These are phyloP conservation scores for Coniochaeta hoffmannii DNA, from an alignment of 2,329 filamentous ascomycete genomes.

Conservation along the genomic window DNA sequence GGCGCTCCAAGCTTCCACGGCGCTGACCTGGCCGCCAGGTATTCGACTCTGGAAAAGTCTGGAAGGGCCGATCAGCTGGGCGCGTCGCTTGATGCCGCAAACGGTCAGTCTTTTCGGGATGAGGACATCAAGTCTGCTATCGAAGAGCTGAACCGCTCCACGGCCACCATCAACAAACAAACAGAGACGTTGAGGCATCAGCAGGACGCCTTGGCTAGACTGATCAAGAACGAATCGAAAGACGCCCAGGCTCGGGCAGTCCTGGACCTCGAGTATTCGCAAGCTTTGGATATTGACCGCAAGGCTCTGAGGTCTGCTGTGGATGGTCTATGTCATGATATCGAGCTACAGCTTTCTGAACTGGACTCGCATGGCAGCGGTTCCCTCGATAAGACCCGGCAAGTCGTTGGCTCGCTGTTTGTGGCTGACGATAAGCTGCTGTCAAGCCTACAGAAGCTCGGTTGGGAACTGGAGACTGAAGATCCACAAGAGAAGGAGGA, in stretches of 20 bases:
- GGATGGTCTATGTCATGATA: slow-evolving; percentile 36
- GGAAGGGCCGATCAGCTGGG: slow-evolving; percentile 40
- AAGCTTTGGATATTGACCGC: slow-evolving; percentile 31
- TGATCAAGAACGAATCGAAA: slow-evolving; percentile 36
- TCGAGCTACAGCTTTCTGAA: slow-evolving; percentile 39
- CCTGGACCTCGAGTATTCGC: slow-evolving; percentile 25
- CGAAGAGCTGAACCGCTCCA: slow-evolving; percentile 56
- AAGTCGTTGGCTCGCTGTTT: slow-evolving; percentile 41
- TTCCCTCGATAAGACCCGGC: slow-evolving; percentile 35
- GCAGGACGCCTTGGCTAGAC: slow-evolving; percentile 49
- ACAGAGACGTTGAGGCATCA: slow-evolving; percentile 54
- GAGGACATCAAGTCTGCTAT: slow-evolving; percentile 55
- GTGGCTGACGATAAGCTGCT: slow-evolving; percentile 59
- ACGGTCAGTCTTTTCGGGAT: slow-evolving; percentile 46
- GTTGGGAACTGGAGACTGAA: slow-evolving; percentile 49
- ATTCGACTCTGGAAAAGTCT: slow-evolving; percentile 37
- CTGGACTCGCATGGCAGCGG: slow-evolving; percentile 43
- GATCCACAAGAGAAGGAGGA: slow-evolving; percentile 43
- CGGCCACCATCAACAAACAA: slow-evolving; percentile 56
- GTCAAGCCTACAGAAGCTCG: slow-evolving; percentile 57
- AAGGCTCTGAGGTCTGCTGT: slow-evolving; percentile 37
- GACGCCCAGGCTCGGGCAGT: slow-evolving; percentile 23
- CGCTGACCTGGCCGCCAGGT: slow-evolving; percentile 30
- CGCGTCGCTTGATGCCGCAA: slow-evolving; percentile 35
- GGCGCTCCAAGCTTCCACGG: not conserved